Base-by-base conservation (phyloP, 208 protist species). In the Leishmania guyanensis region DNA sequence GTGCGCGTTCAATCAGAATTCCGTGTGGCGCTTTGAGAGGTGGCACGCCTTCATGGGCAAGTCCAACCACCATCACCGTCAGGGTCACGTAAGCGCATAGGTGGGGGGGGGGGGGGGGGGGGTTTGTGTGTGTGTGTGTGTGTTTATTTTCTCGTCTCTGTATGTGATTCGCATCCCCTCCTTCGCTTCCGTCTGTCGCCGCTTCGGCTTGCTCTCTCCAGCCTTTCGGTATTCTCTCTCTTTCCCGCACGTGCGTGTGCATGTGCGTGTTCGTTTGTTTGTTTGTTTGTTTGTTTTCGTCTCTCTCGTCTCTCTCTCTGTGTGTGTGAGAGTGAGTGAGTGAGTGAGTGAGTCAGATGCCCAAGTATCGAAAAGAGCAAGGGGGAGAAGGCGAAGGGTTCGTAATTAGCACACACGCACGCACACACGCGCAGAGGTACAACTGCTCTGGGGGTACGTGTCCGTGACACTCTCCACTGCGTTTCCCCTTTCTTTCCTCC, bases 121-220 rank as follows among this genome's bases (percentile, higher is more conserved):
- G 29, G 29, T 29, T 29, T 29, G 29, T 29, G 29, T 29, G 29
- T 29, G 29, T 51, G 66, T 71, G 39, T 14, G 39, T 29, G 39
- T 71, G 66, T 71, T 33, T 71, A 20, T 56, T 70, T 26, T 36
- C 17, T 51, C 22, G 8, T 48, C 5, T 72, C 17, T 58, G 16
- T 20, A 58, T 58, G 53, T 20, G 53, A 14, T 78, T 54, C 6
- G 62, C 26, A 26, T 58, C 53, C 0, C 53, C 12, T 58, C 53
- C 3, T 5, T 26, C 33, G 22, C 26, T 69, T 72, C 73, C 43
- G 56, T 76, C 80, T 75, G 73, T 78, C 77, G 29, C 39, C 20
- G n/a, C 22, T 74, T 82, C 39, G 36, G 72, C 50, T 77, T 64
- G 12, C 9, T 58, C 16, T 65, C 17, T 22, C 46, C 62, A 48